Evolutionary conservation across 2,329 filamentous ascomycete species (phyloP).

Genomic region (Ophidiomyces ophidiicola): DNA sequence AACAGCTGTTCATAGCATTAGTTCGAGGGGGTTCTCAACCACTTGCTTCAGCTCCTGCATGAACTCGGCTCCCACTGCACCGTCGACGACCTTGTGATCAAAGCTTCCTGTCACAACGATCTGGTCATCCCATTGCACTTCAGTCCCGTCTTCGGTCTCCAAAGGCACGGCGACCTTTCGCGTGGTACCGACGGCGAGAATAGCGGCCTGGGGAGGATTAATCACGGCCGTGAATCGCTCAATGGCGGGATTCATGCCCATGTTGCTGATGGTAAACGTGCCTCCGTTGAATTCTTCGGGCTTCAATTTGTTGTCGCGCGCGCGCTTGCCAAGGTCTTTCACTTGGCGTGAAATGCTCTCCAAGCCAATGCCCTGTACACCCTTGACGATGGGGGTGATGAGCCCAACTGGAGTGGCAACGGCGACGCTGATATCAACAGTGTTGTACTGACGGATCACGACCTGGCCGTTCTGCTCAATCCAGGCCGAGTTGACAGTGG

Average conservation of each 20-base stretch:
- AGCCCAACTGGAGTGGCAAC: constrained; percentile 86
- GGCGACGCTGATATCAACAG: constrained; percentile 87
- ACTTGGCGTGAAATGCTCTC: constrained; percentile 76
- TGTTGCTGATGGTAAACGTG: constrained; percentile 98
- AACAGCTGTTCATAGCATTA: constrained; percentile 57
- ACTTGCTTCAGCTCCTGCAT: constrained; percentile 95
- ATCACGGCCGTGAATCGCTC: constrained; percentile 97
- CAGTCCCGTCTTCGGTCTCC: constrained; percentile 70
- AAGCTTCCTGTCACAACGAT: constrained; percentile 91
- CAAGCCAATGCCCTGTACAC: constrained; percentile 74
- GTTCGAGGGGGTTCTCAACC: constrained; percentile 89
- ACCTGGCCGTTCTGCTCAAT: constrained; percentile 59
- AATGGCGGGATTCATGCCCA: constrained; percentile 97
- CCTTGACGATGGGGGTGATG: constrained; percentile 94
- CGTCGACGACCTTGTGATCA: constrained; percentile 97
- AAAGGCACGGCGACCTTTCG: constrained; percentile 87
- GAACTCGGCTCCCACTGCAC: constrained; percentile 91
- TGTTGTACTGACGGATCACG: constrained; percentile 83
- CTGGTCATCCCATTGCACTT: constrained; percentile 90
- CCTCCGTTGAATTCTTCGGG: constrained; percentile 98
- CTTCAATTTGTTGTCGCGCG: constrained; percentile 95
- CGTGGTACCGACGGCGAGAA: constrained; percentile 86
- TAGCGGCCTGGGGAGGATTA: constrained; percentile 94
- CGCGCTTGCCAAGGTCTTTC: constrained; percentile 95
- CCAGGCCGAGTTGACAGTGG: constrained; percentile 93